Percentiles rank a stretch among this genome's conserved stretches.
Evolutionary conservation across 257 asterid genomes (phyloP).

Genomic region (Solanum sejunctum): DNA sequence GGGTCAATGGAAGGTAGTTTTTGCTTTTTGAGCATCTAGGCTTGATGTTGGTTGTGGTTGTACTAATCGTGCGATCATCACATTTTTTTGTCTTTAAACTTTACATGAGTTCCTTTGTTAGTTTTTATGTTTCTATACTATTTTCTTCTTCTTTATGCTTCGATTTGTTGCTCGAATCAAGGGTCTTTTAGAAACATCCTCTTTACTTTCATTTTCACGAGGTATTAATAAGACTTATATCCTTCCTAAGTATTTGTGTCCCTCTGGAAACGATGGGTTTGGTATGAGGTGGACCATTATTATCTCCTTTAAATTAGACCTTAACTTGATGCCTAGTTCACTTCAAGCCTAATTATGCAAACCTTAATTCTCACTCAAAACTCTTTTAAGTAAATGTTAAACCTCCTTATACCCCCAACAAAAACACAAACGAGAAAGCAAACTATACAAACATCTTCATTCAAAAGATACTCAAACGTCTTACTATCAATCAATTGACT

Average conservation of each 20-base stretch:
- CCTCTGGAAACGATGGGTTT: not conserved
- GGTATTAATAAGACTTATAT: no score
- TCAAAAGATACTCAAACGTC: not conserved
- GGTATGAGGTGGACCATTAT: not conserved
- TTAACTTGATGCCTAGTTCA: conserved; percentile 21
- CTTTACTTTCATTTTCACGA: no score
- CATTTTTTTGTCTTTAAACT: no score
- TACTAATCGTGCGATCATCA: no score
- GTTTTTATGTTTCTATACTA: no score
- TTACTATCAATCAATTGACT: not conserved
- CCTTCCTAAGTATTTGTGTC: not conserved
- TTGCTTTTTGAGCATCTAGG: no score
- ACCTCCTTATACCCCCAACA: not conserved
- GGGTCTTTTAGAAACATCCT: no score
- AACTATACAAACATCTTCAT: not conserved
- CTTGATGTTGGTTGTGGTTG: no score
- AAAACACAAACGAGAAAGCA: not conserved
- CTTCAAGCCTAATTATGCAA: conserved; percentile 34
- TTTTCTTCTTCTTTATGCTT: no score
- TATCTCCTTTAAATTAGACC: not conserved
- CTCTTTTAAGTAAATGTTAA: not conserved
- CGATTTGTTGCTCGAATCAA: no score
- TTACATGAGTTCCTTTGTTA: no score
- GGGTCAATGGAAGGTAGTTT: no score
- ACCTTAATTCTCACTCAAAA: conserved; percentile 22